These are phyloP conservation scores for Fusarium verrucosum DNA, from an alignment of 2,329 filamentous ascomycete genomes.

Conservation along the genomic window DNA sequence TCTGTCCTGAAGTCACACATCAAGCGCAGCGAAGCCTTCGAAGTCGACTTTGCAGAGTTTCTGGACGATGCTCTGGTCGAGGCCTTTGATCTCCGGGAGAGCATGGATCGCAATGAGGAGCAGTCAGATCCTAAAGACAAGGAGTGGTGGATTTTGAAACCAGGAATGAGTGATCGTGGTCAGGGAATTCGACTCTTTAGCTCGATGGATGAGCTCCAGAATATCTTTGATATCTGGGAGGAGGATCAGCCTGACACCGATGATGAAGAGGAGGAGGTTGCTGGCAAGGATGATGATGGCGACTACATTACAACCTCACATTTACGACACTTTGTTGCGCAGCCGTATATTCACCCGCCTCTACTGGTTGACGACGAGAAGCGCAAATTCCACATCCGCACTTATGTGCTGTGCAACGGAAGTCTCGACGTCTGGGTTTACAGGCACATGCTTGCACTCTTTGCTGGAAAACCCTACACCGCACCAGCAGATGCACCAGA, in stretches of 20 bases:
- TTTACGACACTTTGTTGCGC: conserved; percentile 93
- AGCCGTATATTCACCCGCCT: conserved; percentile 92
- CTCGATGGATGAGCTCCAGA: conserved; percentile 82
- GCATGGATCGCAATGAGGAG: conserved; percentile 71
- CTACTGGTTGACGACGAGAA: conserved; percentile 71
- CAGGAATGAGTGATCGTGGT: conserved; percentile 95
- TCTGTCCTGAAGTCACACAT: conserved; percentile 76
- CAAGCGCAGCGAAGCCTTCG: conserved; percentile 83
- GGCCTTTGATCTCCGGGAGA: conserved; percentile 85
- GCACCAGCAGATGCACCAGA: conserved; percentile 65
- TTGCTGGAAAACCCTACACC: conserved; percentile 78
- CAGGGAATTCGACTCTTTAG: conserved; percentile 93
- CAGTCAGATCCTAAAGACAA: conserved; percentile 51
- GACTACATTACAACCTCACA: conserved; percentile 83
- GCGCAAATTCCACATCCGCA: conserved; percentile 94
- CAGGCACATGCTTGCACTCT: conserved; percentile 90
- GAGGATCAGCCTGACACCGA: conserved; percentile 71
- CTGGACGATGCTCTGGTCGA: conserved; percentile 92
- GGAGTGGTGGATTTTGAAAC: conserved; percentile 98
- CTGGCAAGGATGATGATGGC: conserved; percentile 48
- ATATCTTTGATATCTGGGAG: conserved; percentile 94
- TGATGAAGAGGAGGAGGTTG: conserved; percentile 64
- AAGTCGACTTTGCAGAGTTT: conserved; percentile 97
- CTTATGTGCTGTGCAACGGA: conserved; percentile 86
- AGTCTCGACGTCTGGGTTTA: conserved; percentile 86